Evolutionary conservation across 2,329 filamentous ascomycete species (phyloP).

Genomic region (Rutstroemia sp.): DNA sequence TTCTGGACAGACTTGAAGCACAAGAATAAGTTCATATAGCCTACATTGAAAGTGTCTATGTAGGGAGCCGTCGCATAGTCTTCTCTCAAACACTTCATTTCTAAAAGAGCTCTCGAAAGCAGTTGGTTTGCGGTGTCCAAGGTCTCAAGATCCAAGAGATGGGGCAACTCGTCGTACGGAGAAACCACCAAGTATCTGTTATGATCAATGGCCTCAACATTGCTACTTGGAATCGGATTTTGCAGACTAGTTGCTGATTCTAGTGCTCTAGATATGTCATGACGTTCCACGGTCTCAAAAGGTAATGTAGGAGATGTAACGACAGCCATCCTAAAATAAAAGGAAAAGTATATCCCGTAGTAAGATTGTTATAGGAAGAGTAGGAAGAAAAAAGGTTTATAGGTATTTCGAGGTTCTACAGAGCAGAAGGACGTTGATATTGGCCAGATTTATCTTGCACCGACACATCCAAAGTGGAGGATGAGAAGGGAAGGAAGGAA

Average conservation of each 20-base stretch:
- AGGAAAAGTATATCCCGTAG: background rate
- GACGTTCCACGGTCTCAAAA: background rate
- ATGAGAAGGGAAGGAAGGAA: background rate
- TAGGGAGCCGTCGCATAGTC: slow-evolving; percentile 77
- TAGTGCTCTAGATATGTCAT: background rate
- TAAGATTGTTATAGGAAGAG: background rate
- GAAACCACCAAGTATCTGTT: slow-evolving; percentile 53
- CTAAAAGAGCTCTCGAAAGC: slow-evolving; percentile 63
- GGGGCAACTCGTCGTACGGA: slow-evolving; percentile 63
- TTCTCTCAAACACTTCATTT: slow-evolving; percentile 51
- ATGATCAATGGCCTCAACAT: background rate
- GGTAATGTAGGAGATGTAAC: slow-evolving; percentile 9
- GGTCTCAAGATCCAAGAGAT: slow-evolving; percentile 64
- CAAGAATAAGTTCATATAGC: background rate
- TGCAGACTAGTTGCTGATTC: background rate
- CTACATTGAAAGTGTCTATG: slow-evolving; percentile 60
- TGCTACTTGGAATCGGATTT: background rate
- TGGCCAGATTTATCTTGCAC: background rate
- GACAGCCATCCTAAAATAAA: slow-evolving; percentile 9
- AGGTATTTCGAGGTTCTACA: background rate
- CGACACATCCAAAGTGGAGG: background rate
- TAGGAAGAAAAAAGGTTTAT: background rate
- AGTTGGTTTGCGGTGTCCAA: slow-evolving; percentile 60
- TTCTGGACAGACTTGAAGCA: background rate
- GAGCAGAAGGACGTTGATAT: background rate